Evolutionary conservation across 2,329 filamentous ascomycete species (phyloP).

Genomic region (Fusarium subglutinans): DNA sequence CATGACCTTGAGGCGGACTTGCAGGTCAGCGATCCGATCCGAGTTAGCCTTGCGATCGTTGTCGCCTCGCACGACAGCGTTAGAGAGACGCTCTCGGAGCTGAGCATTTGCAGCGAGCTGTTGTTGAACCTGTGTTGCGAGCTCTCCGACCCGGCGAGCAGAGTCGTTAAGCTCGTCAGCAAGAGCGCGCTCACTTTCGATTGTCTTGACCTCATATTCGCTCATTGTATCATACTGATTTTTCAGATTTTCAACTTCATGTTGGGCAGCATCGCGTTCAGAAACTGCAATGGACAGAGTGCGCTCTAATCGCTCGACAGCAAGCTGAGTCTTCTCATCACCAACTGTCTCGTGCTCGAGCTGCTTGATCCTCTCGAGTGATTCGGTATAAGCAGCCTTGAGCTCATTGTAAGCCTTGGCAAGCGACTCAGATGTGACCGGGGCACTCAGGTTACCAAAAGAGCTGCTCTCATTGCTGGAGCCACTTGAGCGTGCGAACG

Average conservation of each 20-base stretch:
- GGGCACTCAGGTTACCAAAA: slow-evolving; percentile 46
- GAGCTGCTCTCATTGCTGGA: slow-evolving; percentile 41
- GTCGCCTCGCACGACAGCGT: slow-evolving; percentile 86
- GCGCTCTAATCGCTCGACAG: slow-evolving; percentile 72
- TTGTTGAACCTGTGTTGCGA: slow-evolving; percentile 80
- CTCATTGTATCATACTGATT: slow-evolving; percentile 68
- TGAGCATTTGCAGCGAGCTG: slow-evolving; percentile 82
- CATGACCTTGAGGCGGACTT: slow-evolving; percentile 79
- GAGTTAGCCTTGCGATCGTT: slow-evolving; percentile 82
- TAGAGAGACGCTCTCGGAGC: slow-evolving; percentile 78
- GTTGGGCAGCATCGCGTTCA: slow-evolving; percentile 76
- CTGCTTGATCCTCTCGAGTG: slow-evolving; percentile 71
- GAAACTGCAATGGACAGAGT: slow-evolving; percentile 74
- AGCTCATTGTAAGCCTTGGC: slow-evolving; percentile 79
- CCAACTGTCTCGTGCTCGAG: slow-evolving; percentile 62
- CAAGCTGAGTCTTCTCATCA: slow-evolving; percentile 69
- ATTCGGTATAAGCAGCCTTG: slow-evolving; percentile 74
- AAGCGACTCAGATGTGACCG: slow-evolving; percentile 75
- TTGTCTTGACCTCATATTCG: slow-evolving; percentile 62
- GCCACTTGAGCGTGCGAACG: slow-evolving; percentile 57
- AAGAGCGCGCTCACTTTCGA: slow-evolving; percentile 70
- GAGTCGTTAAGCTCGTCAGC: slow-evolving; percentile 77
- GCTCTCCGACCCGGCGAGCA: slow-evolving; percentile 79
- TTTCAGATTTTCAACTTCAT: slow-evolving; percentile 70
- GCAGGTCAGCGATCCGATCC: slow-evolving; percentile 83